Percentiles rank a stretch among this genome's conserved stretches.
Conservation (phyloP, 2,329 filamentous ascomycete species). For the Trichocomaceae sp. region DNA sequence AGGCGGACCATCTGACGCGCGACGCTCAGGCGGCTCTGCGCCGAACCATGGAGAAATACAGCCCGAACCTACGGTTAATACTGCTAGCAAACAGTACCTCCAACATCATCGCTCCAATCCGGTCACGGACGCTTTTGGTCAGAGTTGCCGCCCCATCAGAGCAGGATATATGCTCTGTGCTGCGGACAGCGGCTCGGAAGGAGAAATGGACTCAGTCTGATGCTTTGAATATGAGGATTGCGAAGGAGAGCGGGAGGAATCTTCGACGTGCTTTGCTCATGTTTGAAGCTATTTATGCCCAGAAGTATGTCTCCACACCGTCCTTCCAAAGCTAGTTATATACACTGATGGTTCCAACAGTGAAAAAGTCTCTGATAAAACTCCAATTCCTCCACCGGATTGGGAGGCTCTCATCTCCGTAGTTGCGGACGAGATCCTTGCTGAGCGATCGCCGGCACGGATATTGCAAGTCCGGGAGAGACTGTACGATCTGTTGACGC, state of each 20-base stretch:
- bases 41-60: constrained; percentile 99
- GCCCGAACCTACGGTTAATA: constrained; percentile 85
- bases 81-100: constrained; percentile 91
- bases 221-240: constrained; percentile 75
- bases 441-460: constrained; percentile 81
- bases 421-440: constrained; percentile 87
- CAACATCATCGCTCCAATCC: constrained; percentile 98
- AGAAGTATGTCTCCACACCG: constrained; percentile 63
- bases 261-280: constrained; percentile 84
- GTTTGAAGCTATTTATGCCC: constrained; percentile 94
- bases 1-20: constrained; percentile 86
- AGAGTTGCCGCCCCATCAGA: constrained; percentile 85
- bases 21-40: constrained; percentile 93
- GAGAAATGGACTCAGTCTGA: constrained; percentile 76
- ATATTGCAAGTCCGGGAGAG: constrained; percentile 85
- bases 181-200: constrained; percentile 64
- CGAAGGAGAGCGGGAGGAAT: constrained; percentile 84
- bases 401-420: constrained; percentile 90
- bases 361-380: constrained; percentile 81
- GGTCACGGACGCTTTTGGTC: constrained; percentile 83
- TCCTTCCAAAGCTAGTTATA: neutral
- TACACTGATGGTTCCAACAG: constrained; percentile 42
- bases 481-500: constrained; percentile 93
- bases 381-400: constrained; percentile 86
- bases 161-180: constrained; percentile 71